Conservation (phyloP, 371 early-diverging fungal species). For the Mucor plumbeus region DNA sequence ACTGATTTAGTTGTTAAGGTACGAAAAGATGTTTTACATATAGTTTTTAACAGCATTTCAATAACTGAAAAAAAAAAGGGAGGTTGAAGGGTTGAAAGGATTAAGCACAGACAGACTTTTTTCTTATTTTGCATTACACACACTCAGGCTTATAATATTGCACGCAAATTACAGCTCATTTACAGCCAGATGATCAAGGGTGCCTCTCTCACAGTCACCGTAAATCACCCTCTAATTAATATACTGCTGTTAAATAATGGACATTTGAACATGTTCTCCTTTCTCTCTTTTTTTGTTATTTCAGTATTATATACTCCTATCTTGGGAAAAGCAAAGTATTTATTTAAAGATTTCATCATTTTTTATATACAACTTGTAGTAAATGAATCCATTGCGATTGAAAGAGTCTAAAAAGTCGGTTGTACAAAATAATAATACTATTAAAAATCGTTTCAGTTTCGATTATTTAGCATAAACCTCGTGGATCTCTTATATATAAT, state of each 20-base stretch:
- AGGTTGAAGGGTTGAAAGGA: neutral
- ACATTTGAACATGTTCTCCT: neutral
- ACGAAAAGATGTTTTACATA: conserved; percentile 16
- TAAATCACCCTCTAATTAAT: neutral
- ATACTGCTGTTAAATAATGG: too few species aligned
- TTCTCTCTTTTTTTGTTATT: neutral
- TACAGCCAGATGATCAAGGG: conserved; percentile 4
- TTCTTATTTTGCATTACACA: neutral
- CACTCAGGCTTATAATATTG: too few species aligned
- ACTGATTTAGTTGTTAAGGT: conserved; percentile 15
- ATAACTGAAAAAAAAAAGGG: neutral
- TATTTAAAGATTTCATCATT: too few species aligned
- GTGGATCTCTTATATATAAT: neutral
- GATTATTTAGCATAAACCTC: conserved; percentile 16
- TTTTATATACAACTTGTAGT: too few species aligned
- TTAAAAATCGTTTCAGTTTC: conserved; percentile 4
- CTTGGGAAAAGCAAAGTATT: neutral
- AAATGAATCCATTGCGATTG: neutral
- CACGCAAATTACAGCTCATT: neutral
- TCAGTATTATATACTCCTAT: neutral
- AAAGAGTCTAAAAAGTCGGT: conserved; percentile 4
- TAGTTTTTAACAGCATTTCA: conserved; percentile 5
- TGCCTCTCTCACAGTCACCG: conserved; percentile 6
- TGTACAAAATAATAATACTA: neutral
- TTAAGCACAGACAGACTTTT: conserved; percentile 1